These are phyloP conservation scores for Komagataella ulmi DNA, from an alignment of 805 yeast species.

Conservation along the genomic window DNA sequence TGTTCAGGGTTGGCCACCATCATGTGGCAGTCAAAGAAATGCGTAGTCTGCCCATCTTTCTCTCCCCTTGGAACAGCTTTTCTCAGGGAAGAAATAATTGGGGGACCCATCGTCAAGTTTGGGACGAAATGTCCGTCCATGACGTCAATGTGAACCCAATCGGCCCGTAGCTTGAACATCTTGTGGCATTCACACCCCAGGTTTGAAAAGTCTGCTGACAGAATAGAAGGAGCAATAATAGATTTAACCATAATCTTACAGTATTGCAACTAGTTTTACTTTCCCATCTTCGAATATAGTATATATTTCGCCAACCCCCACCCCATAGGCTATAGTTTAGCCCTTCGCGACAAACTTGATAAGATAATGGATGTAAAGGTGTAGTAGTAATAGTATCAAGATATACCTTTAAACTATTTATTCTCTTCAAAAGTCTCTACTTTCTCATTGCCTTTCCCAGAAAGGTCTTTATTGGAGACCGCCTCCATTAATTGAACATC, in stretches of 20 bases:
- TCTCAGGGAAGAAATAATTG: conserved; percentile 69
- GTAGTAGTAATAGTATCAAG: not conserved
- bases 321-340: not conserved
- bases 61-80: conserved; percentile 56
- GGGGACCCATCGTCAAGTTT: conserved; percentile 88
- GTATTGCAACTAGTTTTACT: not conserved
- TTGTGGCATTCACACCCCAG: conserved; percentile 79
- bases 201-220: conserved; percentile 85
- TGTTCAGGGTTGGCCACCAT: conserved; percentile 89
- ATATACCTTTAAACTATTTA: not conserved
- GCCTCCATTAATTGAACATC: not conserved
- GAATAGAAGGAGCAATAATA: conserved; percentile 86
- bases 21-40: conserved; percentile 92
- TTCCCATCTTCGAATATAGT: not conserved
- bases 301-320: not conserved
- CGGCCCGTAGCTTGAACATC: conserved; percentile 72
- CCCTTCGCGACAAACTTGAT: not conserved
- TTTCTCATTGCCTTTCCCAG: not conserved
- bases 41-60: conserved; percentile 26
- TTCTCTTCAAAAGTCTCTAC: not conserved
- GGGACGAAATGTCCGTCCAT: conserved; percentile 99
- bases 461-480: not conserved
- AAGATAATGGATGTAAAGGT: not conserved
- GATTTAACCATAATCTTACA: conserved; percentile 50
- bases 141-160: conserved; percentile 96